These are phyloP conservation scores for Tolypocladium guangdongense DNA, from an alignment of 2,329 filamentous ascomycete species.

Conservation along the genomic window DNA sequence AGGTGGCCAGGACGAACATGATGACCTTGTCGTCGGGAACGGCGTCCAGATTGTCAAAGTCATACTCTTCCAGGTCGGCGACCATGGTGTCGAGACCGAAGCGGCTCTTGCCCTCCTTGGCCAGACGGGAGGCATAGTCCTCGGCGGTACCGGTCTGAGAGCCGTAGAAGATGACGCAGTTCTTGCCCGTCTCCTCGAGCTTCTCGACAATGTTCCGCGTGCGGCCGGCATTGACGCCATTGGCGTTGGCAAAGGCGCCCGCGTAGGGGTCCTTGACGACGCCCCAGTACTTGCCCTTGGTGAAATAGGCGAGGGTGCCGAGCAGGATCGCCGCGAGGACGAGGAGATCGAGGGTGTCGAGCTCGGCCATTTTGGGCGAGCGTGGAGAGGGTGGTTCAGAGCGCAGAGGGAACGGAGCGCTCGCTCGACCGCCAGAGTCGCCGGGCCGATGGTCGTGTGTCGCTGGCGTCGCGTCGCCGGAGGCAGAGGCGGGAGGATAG, in stretches of 20 bases:
- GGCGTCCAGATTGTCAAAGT: constrained; percentile 85
- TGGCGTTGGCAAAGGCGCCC: constrained; percentile 57
- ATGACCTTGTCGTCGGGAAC: constrained; percentile 84
- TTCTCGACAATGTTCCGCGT: constrained; percentile 90
- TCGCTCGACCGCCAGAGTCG: neutral
- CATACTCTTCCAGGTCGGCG: constrained; percentile 94
- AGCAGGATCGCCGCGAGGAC: constrained; percentile 79
- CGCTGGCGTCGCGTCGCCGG: neutral
- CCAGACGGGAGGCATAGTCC: constrained; percentile 90
- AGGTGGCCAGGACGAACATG: constrained; percentile 93
- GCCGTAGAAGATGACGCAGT: constrained; percentile 96
- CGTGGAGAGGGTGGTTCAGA: neutral
- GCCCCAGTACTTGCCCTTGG: constrained; percentile 91
- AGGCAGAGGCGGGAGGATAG: neutral
- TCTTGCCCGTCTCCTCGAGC: constrained; percentile 91
- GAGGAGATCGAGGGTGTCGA: constrained; percentile 89
- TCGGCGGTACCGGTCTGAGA: constrained; percentile 98
- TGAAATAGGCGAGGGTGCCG: constrained; percentile 91
- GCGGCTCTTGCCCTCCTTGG: constrained; percentile 93
- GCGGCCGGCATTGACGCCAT: constrained; percentile 65
- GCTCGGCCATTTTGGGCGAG: constrained; percentile 70
- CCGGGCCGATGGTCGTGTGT: neutral
- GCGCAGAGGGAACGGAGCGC: neutral
- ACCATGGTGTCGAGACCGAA: constrained; percentile 98
- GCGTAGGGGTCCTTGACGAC: constrained; percentile 83